A percentile compares a stretch with the other conserved stretches of the same genome.
Conservation (phyloP, 345 rosid genomes). For the Laguncularia racemosa region DNA sequence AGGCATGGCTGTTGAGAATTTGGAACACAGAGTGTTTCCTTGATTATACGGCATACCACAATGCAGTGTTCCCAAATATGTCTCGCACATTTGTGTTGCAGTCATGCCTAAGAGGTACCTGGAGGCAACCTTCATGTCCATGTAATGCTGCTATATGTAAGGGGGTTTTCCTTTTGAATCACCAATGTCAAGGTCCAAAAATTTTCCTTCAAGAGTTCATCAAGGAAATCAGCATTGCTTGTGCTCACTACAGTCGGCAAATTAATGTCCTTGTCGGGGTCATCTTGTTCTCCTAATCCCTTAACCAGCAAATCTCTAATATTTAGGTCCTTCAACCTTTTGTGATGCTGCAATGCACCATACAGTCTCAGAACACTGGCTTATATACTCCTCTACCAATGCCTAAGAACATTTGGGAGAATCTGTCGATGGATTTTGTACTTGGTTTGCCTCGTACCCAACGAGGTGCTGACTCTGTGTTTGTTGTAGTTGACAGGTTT, state of each 20-base stretch:
- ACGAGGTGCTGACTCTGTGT: too few relatives aligned
- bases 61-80: conserved; percentile 53
- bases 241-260: conserved; percentile 47
- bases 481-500: too few relatives aligned
- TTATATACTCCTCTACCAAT: too few relatives aligned
- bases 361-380: too few relatives aligned
- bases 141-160: too few relatives aligned
- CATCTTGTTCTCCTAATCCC: conserved; percentile 34
- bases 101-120: conserved; percentile 61
- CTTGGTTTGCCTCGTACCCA: too few relatives aligned
- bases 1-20: too few relatives aligned
- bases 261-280: conserved; percentile 35
- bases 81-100: conserved; percentile 71
- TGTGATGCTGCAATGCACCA: conserved; percentile 47
- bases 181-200: conserved; percentile 57
- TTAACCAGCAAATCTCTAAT: conserved; percentile 33
- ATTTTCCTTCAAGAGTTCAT: conserved; percentile 80
- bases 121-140: too few relatives aligned
- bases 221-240: too few relatives aligned
- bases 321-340: conserved; percentile 40
- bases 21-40: conserved; percentile 54
- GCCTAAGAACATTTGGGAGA: too few relatives aligned
- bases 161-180: conserved; percentile 69
- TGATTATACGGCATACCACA: conserved; percentile 70
- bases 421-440: too few relatives aligned